phyloP scores from a whole-genome alignment of 2,329 filamentous ascomycete genomes.

The Hymenoscyphus infarciens region DNA sequence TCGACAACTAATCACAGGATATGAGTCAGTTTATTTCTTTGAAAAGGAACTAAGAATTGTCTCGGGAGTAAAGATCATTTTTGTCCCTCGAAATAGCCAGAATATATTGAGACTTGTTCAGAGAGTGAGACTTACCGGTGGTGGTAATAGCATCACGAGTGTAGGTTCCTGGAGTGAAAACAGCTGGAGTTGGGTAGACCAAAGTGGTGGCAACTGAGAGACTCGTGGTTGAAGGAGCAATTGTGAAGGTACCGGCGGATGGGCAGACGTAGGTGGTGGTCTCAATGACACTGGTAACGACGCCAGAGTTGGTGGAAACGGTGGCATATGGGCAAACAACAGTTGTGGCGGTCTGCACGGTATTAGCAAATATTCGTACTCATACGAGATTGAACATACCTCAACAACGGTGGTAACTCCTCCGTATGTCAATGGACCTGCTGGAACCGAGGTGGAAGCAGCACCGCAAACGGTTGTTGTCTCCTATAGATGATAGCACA shows the following conservation, averaged over 20 bases:
- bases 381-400: background rate
- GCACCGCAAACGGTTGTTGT: slow-evolving; percentile 57
- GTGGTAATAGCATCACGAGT: slow-evolving; percentile 62
- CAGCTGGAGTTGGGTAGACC: slow-evolving; percentile 63
- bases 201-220: slow-evolving; percentile 52
- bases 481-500: background rate
- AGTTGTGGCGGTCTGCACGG: slow-evolving; percentile 60
- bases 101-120: too few relatives aligned
- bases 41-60: too few relatives aligned
- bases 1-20: slow-evolving; percentile 52
- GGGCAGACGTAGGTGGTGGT: slow-evolving; percentile 73
- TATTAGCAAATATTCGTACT: background rate
- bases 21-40: too few relatives aligned
- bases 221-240: slow-evolving; percentile 63
- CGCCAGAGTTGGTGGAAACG: slow-evolving; percentile 54
- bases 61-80: too few relatives aligned
- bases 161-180: slow-evolving; percentile 68
- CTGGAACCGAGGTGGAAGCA: slow-evolving; percentile 56
- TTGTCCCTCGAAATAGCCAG: too few relatives aligned
- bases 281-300: slow-evolving; percentile 51
- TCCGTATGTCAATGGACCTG: slow-evolving; percentile 66
- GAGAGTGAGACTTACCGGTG: slow-evolving; percentile 39
- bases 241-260: slow-evolving; percentile 70
- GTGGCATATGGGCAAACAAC: slow-evolving; percentile 68
- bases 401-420: slow-evolving; percentile 62